Percentiles rank a stretch among this genome's conserved stretches.
phyloP scores from a whole-genome alignment of 2,329 filamentous ascomycete species.

The Anisogramma anomala region DNA sequence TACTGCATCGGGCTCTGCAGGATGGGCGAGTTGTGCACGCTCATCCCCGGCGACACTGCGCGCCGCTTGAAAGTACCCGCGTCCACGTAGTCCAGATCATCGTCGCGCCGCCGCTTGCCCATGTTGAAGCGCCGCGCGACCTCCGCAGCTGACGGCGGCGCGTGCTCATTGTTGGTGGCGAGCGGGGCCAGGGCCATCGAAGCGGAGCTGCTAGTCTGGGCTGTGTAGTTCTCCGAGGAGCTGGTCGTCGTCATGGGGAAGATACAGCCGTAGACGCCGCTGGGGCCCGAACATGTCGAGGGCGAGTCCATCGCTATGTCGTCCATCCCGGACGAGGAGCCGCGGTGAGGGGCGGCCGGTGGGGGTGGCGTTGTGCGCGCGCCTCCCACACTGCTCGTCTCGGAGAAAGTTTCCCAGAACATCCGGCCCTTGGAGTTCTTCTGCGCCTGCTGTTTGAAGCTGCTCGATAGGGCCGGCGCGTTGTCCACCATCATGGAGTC shows the following conservation, averaged over 20 bases:
- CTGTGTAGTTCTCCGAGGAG: slow-evolving; percentile 27
- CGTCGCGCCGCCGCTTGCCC: slow-evolving; percentile 74
- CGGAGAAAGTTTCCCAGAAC: slow-evolving; percentile 73
- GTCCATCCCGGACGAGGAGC: slow-evolving; percentile 48
- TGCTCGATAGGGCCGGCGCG: slow-evolving; percentile 41
- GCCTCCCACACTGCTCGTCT: slow-evolving; percentile 41
- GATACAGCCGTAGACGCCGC: slow-evolving; percentile 17
- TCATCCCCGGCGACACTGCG: slow-evolving; percentile 84
- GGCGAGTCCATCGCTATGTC: slow-evolving; percentile 66
- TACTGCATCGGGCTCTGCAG: slow-evolving; percentile 73
- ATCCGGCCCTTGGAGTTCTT: slow-evolving; percentile 58
- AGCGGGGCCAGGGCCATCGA: slow-evolving; percentile 19
- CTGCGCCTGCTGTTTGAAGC: slow-evolving; percentile 64
- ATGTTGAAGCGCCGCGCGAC: slow-evolving; percentile 62
- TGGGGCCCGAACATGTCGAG: slow-evolving; percentile 20
- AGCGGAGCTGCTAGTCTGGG: slow-evolving; percentile 24
- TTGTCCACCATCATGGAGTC: slow-evolving; percentile 52
- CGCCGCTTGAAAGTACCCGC: slow-evolving; percentile 78
- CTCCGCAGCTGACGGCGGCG: slow-evolving; percentile 57
- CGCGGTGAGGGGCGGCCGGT: slow-evolving; percentile 43
- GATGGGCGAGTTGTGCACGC: slow-evolving; percentile 78
- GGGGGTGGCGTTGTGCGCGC: slow-evolving; percentile 48
- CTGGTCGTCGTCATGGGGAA: slow-evolving; percentile 23
- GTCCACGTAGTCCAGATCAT: slow-evolving; percentile 58
- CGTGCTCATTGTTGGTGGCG: no score